A percentile compares a stretch with the other conserved stretches of the same genome.
Evolutionary conservation across 805 yeast genomes (phyloP).

Genomic region (Lachancea fermentati): DNA sequence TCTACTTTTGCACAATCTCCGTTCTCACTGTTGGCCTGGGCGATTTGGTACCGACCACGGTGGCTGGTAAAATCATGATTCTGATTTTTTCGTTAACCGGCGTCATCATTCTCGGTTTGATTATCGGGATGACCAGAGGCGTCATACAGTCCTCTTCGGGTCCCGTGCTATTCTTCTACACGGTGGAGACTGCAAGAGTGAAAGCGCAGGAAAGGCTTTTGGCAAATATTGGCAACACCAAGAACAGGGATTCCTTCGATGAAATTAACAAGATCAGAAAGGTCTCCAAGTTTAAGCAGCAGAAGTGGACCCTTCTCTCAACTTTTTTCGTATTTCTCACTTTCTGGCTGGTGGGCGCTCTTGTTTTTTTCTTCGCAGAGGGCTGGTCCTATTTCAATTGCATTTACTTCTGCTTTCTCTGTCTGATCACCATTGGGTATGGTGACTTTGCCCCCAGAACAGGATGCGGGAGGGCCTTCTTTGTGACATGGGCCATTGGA

Average conservation of each 20-base stretch:
- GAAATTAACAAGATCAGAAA: constrained; percentile 49
- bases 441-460: constrained; percentile 66
- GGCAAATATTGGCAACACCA: constrained; percentile 20
- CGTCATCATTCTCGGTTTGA: constrained; percentile 65
- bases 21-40: constrained; percentile 79
- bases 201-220: constrained; percentile 18
- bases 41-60: constrained; percentile 52
- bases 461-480: constrained; percentile 64
- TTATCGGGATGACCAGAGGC: constrained; percentile 62
- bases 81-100: constrained; percentile 66
- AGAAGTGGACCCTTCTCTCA: constrained; percentile 34
- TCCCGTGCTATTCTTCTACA: constrained; percentile 62
- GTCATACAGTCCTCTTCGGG: constrained; percentile 56
- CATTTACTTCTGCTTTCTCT: constrained; percentile 70
- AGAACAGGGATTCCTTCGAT: constrained; percentile 47
- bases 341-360: constrained; percentile 73
- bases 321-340: constrained; percentile 42
- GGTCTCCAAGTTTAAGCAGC: constrained; percentile 37
- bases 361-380: constrained; percentile 55
- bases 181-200: constrained; percentile 47
- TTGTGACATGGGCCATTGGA: constrained; percentile 71
- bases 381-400: constrained; percentile 67
- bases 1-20: constrained; percentile 70
- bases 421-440: constrained; percentile 78
- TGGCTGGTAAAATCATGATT: constrained; percentile 51